Evolutionary conservation across 2,329 filamentous ascomycete genomes (phyloP), one percentile per base, ranked within the genome.

Genomic region (Diaporthe sp.): DNA sequence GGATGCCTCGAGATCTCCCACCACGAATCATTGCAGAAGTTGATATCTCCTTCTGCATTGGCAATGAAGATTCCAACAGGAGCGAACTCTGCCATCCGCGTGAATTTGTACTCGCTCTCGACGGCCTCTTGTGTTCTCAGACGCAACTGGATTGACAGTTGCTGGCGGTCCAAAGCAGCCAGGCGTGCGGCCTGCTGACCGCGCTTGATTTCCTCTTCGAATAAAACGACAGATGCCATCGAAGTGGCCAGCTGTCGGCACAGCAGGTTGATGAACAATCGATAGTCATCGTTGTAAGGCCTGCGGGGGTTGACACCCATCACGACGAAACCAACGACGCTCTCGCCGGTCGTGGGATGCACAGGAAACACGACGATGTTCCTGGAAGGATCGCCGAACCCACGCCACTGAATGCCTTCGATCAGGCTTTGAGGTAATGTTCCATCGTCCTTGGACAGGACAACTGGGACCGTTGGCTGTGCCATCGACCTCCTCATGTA

Each of bases 31-130:
- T 97, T 97, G 81, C 92, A 94, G 80, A 95, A 97, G 13, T 89
- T 94, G 78, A 97, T 94, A 33, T 89, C 86, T 4, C 95, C 94
- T 54, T 87, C 82, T 0, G 90, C 87, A 79, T 95, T 90, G n/a
- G 94, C 93, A 77, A 97, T 96, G 81, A 96, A 96, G 85, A 97
- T 93, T 38, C 94, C 95, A 1, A 96, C 94, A 0, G 94, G 94
- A 0, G 94, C 93, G 77, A 95, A 94, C 80, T 96, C 94, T 3
- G 94, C 94, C 93, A 97, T 95, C 58, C 94, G 89, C 0, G 93
- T 95, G 80, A 97, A 97, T 74, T 93, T 92, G 42, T 93, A 92
- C 81, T 97, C 94, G 80, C 91, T 91, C 79, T 92, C 90, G 55
- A 89, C 86, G 0, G 90, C 89, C 78, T 92, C 89, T 77, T 90